Evolutionary conservation across 202 grass and related monocot genomes (phyloP).

Genomic region (Schoenoplectus triqueter): DNA sequence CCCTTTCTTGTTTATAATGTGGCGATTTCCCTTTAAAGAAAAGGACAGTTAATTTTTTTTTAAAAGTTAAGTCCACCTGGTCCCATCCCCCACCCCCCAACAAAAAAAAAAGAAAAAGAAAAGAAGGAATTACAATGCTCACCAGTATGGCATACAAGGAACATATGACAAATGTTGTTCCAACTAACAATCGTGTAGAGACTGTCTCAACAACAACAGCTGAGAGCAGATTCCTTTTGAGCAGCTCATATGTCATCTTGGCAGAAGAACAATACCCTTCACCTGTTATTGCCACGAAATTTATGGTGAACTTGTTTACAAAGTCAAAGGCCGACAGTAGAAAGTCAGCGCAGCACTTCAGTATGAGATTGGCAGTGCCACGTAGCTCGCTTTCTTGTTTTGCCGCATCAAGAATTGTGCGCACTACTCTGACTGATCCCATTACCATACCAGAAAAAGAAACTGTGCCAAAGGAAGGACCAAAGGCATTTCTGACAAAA

Average conservation of each 20-base stretch:
- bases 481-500: slow-evolving; percentile 55
- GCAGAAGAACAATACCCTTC: slow-evolving; percentile 59
- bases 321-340: slow-evolving; percentile 51
- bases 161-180: slow-evolving; percentile 51
- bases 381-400: slow-evolving; percentile 38
- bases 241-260: slow-evolving; percentile 57
- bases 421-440: slow-evolving; percentile 45
- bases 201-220: slow-evolving; percentile 63
- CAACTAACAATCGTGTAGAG: slow-evolving; percentile 49
- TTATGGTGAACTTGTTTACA: slow-evolving; percentile 62
- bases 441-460: slow-evolving; percentile 57
- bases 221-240: slow-evolving; percentile 57
- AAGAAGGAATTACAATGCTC: slow-evolving; percentile 11
- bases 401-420: slow-evolving; percentile 49
- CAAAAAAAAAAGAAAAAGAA: too few relatives aligned
- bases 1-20: background rate
- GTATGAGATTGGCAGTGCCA: slow-evolving; percentile 43
- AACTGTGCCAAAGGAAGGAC: slow-evolving; percentile 57
- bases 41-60: too few relatives aligned
- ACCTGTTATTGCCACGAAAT: slow-evolving; percentile 57
- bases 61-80: background rate
- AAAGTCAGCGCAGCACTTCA: slow-evolving; percentile 52
- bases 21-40: background rate
- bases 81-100: background rate
- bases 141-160: slow-evolving; percentile 50